These are phyloP conservation scores for Ganoderma resinaceum DNA, from an alignment of 1,284 basidiomycete species.

Conservation along the genomic window DNA sequence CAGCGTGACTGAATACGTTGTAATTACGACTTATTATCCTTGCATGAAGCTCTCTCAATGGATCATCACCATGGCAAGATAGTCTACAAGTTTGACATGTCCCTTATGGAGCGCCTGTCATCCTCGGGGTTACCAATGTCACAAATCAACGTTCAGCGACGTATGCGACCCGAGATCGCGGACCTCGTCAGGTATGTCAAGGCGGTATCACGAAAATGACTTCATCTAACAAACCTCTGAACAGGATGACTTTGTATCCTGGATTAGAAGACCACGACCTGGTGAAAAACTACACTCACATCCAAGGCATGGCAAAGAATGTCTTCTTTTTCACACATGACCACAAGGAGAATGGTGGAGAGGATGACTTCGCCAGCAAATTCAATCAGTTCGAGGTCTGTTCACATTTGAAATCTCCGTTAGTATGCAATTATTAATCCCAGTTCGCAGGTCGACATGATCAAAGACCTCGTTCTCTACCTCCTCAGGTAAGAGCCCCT, in stretches of 20 bases:
- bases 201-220: too few relatives aligned
- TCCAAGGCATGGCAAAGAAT: conserved; percentile 63
- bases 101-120: conserved; percentile 56
- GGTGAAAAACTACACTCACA: conserved; percentile 56
- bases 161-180: conserved; percentile 54
- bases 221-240: not conserved
- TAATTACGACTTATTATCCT: not conserved
- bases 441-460: conserved; percentile 60
- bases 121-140: conserved; percentile 48
- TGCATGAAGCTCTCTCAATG: conserved; percentile 45
- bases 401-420: not conserved
- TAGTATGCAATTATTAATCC: not conserved
- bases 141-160: conserved; percentile 48
- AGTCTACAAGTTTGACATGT: conserved; percentile 52
- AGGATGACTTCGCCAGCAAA: conserved; percentile 67
- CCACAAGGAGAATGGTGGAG: conserved; percentile 59
- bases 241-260: conserved; percentile 65
- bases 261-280: conserved; percentile 60
- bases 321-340: conserved; percentile 67
- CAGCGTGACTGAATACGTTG: not conserved
- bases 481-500: conserved; percentile 50
- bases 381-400: conserved; percentile 72
- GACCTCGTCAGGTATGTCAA: conserved; percentile 43
- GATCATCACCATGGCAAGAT: conserved; percentile 45
- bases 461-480: conserved; percentile 73